phyloP scores from a whole-genome alignment of 345 rosid species.

The Combretum micranthum region DNA sequence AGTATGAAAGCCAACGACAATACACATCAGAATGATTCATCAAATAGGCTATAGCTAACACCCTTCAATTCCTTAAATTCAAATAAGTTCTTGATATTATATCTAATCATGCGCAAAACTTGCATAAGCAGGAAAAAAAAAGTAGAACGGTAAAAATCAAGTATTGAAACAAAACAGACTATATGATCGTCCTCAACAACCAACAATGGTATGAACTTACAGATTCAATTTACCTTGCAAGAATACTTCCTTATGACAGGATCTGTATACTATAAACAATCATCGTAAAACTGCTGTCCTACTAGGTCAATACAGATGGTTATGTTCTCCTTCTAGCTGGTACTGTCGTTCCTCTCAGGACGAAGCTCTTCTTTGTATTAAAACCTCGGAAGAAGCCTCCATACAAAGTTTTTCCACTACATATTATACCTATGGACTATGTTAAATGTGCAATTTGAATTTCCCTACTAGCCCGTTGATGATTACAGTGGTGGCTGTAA shows the following conservation, averaged over 20 bases:
- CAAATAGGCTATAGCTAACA: too few relatives aligned
- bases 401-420: conserved; percentile 27
- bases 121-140: background rate
- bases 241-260: conserved; percentile 30
- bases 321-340: conserved; percentile 40
- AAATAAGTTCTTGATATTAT: too few relatives aligned
- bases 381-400: conserved; percentile 38
- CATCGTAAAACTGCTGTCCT: conserved; percentile 38
- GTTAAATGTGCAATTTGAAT: conserved; percentile 15
- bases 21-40: too few relatives aligned
- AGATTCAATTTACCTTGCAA: conserved; percentile 34
- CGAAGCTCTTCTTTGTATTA: conserved; percentile 11
- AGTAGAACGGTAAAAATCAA: conserved; percentile 2
- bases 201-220: conserved; percentile 23
- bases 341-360: conserved; percentile 19
- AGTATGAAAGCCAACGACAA: too few relatives aligned
- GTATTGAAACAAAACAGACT: conserved; percentile 7
- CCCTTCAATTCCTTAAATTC: too few relatives aligned
- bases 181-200: conserved; percentile 19
- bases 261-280: conserved; percentile 49
- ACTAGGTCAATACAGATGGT: conserved; percentile 35
- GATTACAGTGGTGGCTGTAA: conserved; percentile 38
- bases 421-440: conserved; percentile 28
- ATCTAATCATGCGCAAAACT: too few relatives aligned
- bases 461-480: conserved; percentile 35